Conservation (phyloP, 371 early-diverging fungal species). For the Dinochytrium kinnereticum region DNA sequence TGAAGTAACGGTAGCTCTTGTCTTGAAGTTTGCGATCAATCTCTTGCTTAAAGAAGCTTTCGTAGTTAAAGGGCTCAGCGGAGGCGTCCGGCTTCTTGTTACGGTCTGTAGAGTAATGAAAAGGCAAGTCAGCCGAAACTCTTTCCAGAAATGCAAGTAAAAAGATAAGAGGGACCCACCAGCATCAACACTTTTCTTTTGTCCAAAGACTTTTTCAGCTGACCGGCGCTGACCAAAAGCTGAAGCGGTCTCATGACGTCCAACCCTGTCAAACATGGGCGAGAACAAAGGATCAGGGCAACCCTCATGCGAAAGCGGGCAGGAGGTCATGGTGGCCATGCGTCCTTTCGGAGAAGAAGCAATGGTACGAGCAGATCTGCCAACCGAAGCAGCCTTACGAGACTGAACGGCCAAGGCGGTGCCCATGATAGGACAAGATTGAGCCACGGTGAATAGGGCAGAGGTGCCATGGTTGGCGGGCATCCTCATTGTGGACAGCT, state of each 20-base stretch:
- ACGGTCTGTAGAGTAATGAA: neutral
- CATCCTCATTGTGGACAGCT: constrained; percentile 50
- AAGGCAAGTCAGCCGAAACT: neutral
- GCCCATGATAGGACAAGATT: constrained; percentile 91
- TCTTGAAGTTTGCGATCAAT: constrained; percentile 95
- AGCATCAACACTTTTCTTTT: neutral
- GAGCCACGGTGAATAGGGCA: constrained; percentile 79
- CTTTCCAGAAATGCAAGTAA: too few relatives aligned
- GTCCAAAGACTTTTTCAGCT: neutral
- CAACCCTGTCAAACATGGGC: neutral
- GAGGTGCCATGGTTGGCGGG: constrained; percentile 48
- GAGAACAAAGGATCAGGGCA: constrained; percentile 4
- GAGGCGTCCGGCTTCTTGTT: neutral
- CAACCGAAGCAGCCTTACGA: constrained; percentile 12
- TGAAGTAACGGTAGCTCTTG: constrained; percentile 97
- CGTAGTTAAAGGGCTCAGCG: constrained; percentile 82
- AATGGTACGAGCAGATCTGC: neutral
- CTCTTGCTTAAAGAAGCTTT: constrained; percentile 78
- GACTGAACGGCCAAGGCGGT: constrained; percentile 76
- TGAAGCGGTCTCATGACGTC: neutral
- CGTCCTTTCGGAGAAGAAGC: neutral
- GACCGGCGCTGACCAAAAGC: neutral
- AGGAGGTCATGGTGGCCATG: neutral
- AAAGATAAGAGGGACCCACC: neutral
- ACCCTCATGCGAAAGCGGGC: neutral